phyloP scores from a whole-genome alignment of 768 basidiomycete species.

The Mycena belliarum region DNA sequence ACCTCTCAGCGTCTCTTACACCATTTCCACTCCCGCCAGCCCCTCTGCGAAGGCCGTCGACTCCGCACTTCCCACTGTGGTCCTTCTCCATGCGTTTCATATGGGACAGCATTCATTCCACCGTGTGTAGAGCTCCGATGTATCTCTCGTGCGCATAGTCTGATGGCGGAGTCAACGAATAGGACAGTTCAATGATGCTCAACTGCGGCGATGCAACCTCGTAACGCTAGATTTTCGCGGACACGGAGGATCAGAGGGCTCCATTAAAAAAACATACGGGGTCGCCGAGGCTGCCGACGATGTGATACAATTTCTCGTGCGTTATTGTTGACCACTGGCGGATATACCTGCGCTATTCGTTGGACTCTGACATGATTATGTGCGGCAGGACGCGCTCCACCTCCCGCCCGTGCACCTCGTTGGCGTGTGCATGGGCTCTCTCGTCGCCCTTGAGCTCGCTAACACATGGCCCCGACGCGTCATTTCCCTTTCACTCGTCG shows the following conservation, averaged over 20 bases:
- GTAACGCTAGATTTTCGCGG: constrained; percentile 24
- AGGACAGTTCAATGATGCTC: constrained; percentile 27
- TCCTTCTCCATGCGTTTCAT: constrained; percentile 8
- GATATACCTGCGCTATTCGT: too few species aligned
- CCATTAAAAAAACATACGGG: constrained; percentile 21
- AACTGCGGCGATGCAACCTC: constrained; percentile 30
- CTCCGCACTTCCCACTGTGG: background rate
- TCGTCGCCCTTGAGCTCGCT: constrained; percentile 28
- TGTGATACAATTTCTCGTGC: constrained; percentile 29
- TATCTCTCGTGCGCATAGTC: background rate
- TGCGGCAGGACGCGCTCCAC: constrained; percentile 26
- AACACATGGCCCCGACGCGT: constrained; percentile 23
- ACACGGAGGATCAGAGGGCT: constrained; percentile 28
- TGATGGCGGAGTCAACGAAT: background rate
- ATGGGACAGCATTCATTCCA: background rate
- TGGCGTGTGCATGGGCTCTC: constrained; percentile 28
- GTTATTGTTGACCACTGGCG: too few species aligned
- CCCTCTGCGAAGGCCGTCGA: constrained; percentile 3
- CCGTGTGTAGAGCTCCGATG: background rate
- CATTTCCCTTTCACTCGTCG: constrained; percentile 28
- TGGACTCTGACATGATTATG: background rate
- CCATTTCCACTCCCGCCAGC: constrained; percentile 5
- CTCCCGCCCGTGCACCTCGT: constrained; percentile 32
- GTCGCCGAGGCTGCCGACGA: constrained; percentile 30
- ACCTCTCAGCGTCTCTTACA: background rate